Conservation (phyloP, 495 filamentous ascomycete genomes). For the Penicillium manginii region DNA sequence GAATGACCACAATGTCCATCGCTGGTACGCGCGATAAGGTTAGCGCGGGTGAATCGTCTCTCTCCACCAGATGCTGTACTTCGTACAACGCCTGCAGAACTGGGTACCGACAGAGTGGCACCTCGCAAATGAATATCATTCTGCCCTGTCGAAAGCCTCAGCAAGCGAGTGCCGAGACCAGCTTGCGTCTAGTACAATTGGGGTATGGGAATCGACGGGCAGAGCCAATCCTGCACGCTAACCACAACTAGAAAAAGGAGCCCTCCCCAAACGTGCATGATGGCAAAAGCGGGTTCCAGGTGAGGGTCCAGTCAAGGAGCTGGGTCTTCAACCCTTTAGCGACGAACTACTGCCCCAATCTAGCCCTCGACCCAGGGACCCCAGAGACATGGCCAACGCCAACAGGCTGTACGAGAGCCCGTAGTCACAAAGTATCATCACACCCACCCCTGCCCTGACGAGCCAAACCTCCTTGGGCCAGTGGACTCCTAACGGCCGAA, state of each 20-base stretch:
- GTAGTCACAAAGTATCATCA: background rate
- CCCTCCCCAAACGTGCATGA: slow-evolving; percentile 4
- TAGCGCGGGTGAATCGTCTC: background rate
- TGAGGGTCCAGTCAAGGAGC: background rate
- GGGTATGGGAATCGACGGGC: background rate
- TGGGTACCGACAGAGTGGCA: background rate
- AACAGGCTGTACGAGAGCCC: background rate
- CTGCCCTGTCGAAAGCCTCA: background rate
- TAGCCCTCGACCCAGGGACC: background rate
- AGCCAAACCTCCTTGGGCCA: background rate
- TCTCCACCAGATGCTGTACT: background rate
- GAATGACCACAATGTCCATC: background rate
- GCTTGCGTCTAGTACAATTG: background rate
- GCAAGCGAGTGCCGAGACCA: background rate
- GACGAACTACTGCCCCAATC: background rate
- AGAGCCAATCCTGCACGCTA: slow-evolving; percentile 4
- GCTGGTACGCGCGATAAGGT: slow-evolving; percentile 1
- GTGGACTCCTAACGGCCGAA: background rate
- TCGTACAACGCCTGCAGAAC: background rate
- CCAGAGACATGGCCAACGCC: background rate
- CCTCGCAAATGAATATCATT: background rate
- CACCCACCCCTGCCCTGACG: background rate
- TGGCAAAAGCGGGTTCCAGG: background rate
- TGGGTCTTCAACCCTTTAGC: background rate
- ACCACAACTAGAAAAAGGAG: slow-evolving; percentile 5